Evolutionary conservation across 2,329 filamentous ascomycete species (phyloP).

Genomic region (Verticillium nubilum): DNA sequence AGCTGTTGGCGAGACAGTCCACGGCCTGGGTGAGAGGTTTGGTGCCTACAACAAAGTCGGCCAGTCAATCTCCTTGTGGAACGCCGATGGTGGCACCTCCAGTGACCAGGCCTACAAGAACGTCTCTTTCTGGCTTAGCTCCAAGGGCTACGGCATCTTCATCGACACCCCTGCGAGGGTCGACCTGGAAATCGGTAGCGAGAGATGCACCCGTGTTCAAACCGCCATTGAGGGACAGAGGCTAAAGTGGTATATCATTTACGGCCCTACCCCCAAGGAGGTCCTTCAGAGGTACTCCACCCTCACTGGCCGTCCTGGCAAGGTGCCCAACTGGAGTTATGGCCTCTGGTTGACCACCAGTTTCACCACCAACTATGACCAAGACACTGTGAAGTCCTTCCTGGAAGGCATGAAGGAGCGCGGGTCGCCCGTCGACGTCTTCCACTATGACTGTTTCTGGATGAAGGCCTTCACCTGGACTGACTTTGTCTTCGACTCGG

Average conservation of each 20-base stretch:
- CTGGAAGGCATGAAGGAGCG: constrained; percentile 63
- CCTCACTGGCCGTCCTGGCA: constrained; percentile 60
- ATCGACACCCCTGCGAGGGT: constrained; percentile 65
- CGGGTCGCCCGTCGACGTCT: constrained; percentile 62
- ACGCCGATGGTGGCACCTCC: constrained; percentile 59
- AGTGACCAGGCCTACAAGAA: constrained; percentile 71
- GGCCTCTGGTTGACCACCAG: constrained; percentile 73
- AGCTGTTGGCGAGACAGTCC: constrained; percentile 59
- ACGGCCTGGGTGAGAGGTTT: constrained; percentile 72
- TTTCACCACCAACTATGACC: constrained; percentile 69
- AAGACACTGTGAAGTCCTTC: constrained; percentile 61
- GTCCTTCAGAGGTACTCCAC: constrained; percentile 62
- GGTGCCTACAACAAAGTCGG: constrained; percentile 73
- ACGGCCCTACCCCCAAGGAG: constrained; percentile 66
- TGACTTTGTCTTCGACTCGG: constrained; percentile 65
- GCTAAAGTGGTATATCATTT: constrained; percentile 69
- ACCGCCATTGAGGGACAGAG: constrained; percentile 63
- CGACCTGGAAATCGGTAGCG: constrained; percentile 68
- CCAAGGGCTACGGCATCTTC: constrained; percentile 71
- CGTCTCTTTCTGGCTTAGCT: constrained; percentile 64
- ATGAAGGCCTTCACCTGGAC: constrained; percentile 72
- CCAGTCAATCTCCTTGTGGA: constrained; percentile 61
- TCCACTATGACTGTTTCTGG: constrained; percentile 77
- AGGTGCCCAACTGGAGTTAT: constrained; percentile 68
- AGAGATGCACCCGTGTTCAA: constrained; percentile 66